phyloP scores from a whole-genome alignment of 352 stramenopile genomes.

The Phytophthora quininea region DNA sequence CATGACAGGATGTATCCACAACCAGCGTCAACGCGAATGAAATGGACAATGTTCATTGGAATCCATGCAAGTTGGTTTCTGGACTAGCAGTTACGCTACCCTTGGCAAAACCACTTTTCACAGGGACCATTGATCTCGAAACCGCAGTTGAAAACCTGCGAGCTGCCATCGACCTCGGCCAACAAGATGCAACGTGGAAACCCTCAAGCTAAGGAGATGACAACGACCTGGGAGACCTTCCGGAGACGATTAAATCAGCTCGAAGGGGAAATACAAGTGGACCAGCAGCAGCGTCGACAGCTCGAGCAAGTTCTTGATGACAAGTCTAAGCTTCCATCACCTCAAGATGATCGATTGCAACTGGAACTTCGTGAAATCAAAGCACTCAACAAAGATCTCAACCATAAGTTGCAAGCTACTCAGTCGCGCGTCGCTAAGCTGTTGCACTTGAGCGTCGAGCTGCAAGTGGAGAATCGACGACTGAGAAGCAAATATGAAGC shows the following conservation, averaged over 20 bases:
- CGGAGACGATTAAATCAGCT: conserved; percentile 68
- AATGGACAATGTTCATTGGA: too few relatives aligned
- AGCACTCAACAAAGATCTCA: conserved; percentile 50
- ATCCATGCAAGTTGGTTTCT: too few relatives aligned
- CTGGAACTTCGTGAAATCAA: conserved; percentile 42
- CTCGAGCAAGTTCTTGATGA: conserved; percentile 72
- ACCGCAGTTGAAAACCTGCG: too few relatives aligned
- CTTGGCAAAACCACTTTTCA: too few relatives aligned
- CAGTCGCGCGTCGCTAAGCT: conserved; percentile 54
- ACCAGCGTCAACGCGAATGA: too few relatives aligned
- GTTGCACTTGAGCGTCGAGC: conserved; percentile 42
- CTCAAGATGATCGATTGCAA: conserved; percentile 27
- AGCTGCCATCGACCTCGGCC: too few relatives aligned
- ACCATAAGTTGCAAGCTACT: conserved; percentile 50
- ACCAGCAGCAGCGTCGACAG: conserved; percentile 58
- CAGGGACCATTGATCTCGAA: too few relatives aligned
- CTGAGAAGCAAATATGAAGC: conserved; percentile 56
- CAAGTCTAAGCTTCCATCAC: conserved; percentile 37
- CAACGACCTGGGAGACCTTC: conserved; percentile 60
- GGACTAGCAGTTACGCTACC: too few relatives aligned
- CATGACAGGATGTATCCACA: too few relatives aligned
- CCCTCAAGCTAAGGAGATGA: too few relatives aligned
- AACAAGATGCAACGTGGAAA: too few relatives aligned
- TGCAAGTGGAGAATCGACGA: conserved; percentile 56
- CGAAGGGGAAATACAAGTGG: conserved; percentile 62